Base-by-base conservation (phyloP, 1,284 basidiomycete species). In the Cutaneotrichosporon arboriforme region DNA sequence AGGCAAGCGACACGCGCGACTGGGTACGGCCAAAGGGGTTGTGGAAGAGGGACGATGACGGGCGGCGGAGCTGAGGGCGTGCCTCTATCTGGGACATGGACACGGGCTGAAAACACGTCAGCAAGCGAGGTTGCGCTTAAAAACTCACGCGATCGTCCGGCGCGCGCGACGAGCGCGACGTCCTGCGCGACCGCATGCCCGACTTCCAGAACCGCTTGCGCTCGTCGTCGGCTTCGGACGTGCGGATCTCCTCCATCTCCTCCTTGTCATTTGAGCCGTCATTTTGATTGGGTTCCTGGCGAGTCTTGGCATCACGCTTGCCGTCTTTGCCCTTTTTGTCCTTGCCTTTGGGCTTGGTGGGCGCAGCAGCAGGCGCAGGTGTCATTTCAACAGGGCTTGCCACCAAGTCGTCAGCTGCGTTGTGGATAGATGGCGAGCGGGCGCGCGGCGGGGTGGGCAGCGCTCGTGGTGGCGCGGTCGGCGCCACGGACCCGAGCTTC, bases 41-140 rank as follows among this genome's bases (percentile, higher is more conserved):
- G 46, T 61, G 57, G 51, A 70, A 67, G 12, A 69, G 39, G 4
- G 65, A 64, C 5, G 69, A 70, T 2, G 68, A 67, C 4, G 62
- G 67, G 13, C 70, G 62, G 10, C 67, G 55, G n/a, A 60, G 13
- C 21, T 31, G 45, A 7, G 45, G 45, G n/a, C 36, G 43, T 31
- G 10, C 10, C 43, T 45, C 43, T 14, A 45, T 33, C 10, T 45
- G 43, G 4, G 43, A 45, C 43, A 45, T 45, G 43, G 43, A 45
- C 43, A 45, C 43, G 31, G 43, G 43, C 43, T 45, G 17, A 7
- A 31, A 10, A 10, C 31, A 26, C 26, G 26, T 36, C 21, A 46
- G 45, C 35, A 44, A 9, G 46, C 23, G 23, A 31, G 26, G 10
- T 3, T 18, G 21, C 21, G 10, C 13, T 10, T 17, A 15, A 12